A percentile compares a stretch with the other conserved stretches of the same genome.
These are phyloP conservation scores for Tetrahymena borealis DNA, from an alignment of 73 alveolate genomes.

Conservation along the genomic window DNA sequence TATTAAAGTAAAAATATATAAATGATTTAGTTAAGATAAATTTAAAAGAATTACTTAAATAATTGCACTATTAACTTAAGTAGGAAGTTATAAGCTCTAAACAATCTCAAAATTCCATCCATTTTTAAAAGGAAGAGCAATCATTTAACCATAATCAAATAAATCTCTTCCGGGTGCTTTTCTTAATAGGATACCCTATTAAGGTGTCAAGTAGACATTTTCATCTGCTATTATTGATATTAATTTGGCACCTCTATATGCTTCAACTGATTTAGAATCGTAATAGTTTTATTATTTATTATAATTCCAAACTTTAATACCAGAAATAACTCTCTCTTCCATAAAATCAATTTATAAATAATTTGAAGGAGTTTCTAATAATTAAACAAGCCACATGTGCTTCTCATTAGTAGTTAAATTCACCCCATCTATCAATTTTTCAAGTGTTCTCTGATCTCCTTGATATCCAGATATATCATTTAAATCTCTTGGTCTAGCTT, in stretches of 20 bases:
- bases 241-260: slow-evolving; percentile 63
- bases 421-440: slow-evolving; percentile 52
- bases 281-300: slow-evolving; percentile 42
- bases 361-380: slow-evolving; percentile 50
- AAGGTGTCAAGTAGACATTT: slow-evolving; percentile 48
- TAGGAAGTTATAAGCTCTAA: neutral
- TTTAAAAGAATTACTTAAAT: neutral
- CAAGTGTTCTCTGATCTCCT: slow-evolving; percentile 73
- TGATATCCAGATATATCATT: slow-evolving; percentile 46
- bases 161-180: slow-evolving; percentile 62
- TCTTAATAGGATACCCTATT: slow-evolving; percentile 47
- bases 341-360: slow-evolving; percentile 46
- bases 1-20: too few relatives aligned
- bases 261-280: slow-evolving; percentile 42
- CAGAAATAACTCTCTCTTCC: slow-evolving; percentile 31
- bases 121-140: slow-evolving; percentile 48
- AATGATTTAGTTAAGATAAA: neutral
- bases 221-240: slow-evolving; percentile 49
- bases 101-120: slow-evolving; percentile 36
- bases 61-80: neutral
- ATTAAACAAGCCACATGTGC: slow-evolving; percentile 76
- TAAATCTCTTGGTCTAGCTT: slow-evolving; percentile 63
- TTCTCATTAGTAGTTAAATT: slow-evolving; percentile 67
- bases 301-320: slow-evolving; percentile 64
- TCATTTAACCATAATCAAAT: slow-evolving; percentile 54